Percentiles rank a stretch among this genome's conserved stretches.
phyloP scores from a whole-genome alignment of 192 early-diverging fungal genomes.

The Backusella luteola region DNA sequence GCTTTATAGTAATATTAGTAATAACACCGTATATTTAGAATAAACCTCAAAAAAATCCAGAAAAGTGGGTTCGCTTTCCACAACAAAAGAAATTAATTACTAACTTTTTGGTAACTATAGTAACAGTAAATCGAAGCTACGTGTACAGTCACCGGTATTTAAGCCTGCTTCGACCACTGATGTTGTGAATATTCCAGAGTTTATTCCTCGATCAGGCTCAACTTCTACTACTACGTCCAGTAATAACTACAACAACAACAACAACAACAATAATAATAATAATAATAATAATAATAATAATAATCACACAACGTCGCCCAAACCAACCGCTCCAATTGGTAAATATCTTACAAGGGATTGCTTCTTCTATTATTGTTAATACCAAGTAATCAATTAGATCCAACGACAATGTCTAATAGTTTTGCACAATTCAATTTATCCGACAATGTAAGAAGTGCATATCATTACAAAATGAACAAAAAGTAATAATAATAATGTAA shows the following conservation, averaged over 20 bases:
- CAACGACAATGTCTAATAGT: background rate
- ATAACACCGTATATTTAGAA: background rate
- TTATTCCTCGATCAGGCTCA: conserved; percentile 47
- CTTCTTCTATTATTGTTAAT: too few relatives aligned
- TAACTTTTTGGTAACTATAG: background rate
- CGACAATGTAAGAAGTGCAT: background rate
- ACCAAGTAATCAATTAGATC: background rate
- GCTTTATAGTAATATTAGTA: background rate
- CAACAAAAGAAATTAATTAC: background rate
- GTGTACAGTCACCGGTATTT: conserved; percentile 18
- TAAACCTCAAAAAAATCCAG: conserved; percentile 13
- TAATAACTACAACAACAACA: background rate
- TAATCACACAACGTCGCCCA: background rate
- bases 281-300: background rate
- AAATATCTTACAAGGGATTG: background rate
- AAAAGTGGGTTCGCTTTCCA: conserved; percentile 3
- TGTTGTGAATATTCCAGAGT: conserved; percentile 51
- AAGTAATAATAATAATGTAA: too few relatives aligned
- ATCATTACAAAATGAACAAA: background rate
- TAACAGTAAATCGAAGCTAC: conserved; percentile 15
- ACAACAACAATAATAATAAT: background rate
- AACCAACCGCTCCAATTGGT: background rate
- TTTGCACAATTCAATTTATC: conserved; percentile 8
- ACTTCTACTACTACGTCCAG: background rate
- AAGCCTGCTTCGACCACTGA: conserved; percentile 35